These are phyloP conservation scores for Debaryomycetaceae sp. DNA, from an alignment of 1,139 yeast genomes.

Conservation along the genomic window DNA sequence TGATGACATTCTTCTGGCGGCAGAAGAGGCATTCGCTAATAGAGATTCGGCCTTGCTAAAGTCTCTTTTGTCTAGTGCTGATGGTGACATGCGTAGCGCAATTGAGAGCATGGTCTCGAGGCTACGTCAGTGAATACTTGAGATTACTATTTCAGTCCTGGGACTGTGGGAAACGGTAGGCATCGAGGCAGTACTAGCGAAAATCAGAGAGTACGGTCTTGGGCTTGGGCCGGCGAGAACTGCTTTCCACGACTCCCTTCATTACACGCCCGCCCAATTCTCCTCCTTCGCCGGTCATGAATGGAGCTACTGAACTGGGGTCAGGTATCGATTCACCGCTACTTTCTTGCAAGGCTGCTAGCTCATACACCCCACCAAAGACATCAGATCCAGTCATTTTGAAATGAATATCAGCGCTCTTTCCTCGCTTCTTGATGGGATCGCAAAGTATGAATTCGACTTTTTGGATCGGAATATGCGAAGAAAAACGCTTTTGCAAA, in stretches of 20 bases:
- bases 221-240: too few relatives aligned
- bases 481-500: constrained; percentile 21
- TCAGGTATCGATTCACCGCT: constrained; percentile 33
- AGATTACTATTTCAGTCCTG: too few relatives aligned
- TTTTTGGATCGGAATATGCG: constrained; percentile 45
- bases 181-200: too few relatives aligned
- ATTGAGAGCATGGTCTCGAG: not conserved
- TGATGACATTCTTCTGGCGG: constrained; percentile 45
- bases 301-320: constrained; percentile 50
- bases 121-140: too few relatives aligned
- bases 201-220: too few relatives aligned
- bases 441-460: constrained; percentile 34
- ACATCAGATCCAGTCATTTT: constrained; percentile 62
- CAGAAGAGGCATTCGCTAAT: constrained; percentile 46
- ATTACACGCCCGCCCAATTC: constrained; percentile 33
- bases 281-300: constrained; percentile 77
- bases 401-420: constrained; percentile 26
- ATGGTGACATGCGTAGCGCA: not conserved
- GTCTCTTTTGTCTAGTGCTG: not conserved
- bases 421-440: constrained; percentile 7
- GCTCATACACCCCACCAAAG: constrained; percentile 69
- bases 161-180: too few relatives aligned
- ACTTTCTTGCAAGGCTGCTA: constrained; percentile 32
- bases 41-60: constrained; percentile 39
- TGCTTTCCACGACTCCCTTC: constrained; percentile 22